Base-by-base conservation (phyloP, 345 rosid species). In the Brassica incana region DNA sequence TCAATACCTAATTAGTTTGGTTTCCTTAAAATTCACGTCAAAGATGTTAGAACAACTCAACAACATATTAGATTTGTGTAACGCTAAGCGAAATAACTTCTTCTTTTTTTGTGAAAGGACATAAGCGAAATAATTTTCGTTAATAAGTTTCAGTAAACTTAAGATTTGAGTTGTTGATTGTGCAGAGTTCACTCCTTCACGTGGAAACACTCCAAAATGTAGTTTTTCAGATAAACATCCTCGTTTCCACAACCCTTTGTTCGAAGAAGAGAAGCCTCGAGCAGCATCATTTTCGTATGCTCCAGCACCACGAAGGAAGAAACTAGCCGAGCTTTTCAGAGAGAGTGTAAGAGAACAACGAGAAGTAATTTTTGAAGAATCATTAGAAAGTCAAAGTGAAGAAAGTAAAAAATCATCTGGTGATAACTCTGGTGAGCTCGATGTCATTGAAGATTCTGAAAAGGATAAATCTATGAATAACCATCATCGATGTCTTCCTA, bases 151-250 rank as follows among this genome's bases (percentile, higher is more conserved):
- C 16, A 12, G 11, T 76, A 12, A 43, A 60, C 9, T 70, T 6
- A 77, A 23, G 14, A 33, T 48, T 50, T 11, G 60, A 8, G 4
- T 36, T 20, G 9, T 18, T 76, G 18, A 35, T 61, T 18, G n/a
- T 68, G 65, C 89, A 95, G 97, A 92, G 82, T 91, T 92, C 83
- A 91, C 94, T 23, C 97, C 97, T 68, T 95, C 97, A 72, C 81
- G 84, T 29, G 99, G 97, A 61, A 90, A 61, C 63, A 90, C 97
- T 67, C 99, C 97, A 43, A 87, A 88, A 32, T 86, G 85, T 33
- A 85, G 72, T 65, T 82, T 89, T 73, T 79, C 88, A 9, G 58
- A 45, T 8, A 87, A 85, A 45, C 77, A 78, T 29, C 90, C 89
- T 65, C 84, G 77, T 73, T 79, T 79, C 60, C 83, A 77, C 71